Percentiles rank a stretch among this genome's conserved stretches.
Conservation (phyloP, 805 yeast species). For the Spathaspora boniae region DNA sequence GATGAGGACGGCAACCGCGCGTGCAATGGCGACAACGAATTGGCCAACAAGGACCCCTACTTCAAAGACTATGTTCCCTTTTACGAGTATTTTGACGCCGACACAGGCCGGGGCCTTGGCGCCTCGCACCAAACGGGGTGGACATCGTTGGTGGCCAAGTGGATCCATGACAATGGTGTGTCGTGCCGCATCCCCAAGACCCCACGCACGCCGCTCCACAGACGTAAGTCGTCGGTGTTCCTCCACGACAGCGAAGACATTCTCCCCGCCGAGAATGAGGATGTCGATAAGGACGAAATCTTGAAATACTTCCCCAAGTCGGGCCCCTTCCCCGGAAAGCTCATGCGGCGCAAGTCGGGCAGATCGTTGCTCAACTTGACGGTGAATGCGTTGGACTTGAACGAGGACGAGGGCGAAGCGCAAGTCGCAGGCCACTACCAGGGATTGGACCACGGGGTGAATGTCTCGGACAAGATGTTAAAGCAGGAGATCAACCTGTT, state of each 20-base stretch:
- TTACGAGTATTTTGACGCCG: constrained; percentile 90
- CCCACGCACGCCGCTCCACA: constrained; percentile 25
- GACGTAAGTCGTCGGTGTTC: constrained; percentile 25
- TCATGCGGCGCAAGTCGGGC: constrained; percentile 69
- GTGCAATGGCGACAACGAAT: constrained; percentile 64
- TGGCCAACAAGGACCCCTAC: constrained; percentile 56
- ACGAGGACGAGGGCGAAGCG: constrained; percentile 43
- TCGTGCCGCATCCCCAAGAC: constrained; percentile 54
- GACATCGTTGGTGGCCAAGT: constrained; percentile 90
- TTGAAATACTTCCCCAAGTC: constrained; percentile 41
- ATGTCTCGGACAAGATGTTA: constrained; percentile 10
- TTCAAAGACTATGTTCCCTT: constrained; percentile 77
- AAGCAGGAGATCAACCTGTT: constrained; percentile 16
- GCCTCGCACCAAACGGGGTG: constrained; percentile 95
- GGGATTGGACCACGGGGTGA: constrained; percentile 8
- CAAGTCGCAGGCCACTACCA: constrained; percentile 5
- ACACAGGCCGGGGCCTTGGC: constrained; percentile 90
- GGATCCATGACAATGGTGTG: constrained; percentile 85
- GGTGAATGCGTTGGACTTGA: constrained; percentile 61
- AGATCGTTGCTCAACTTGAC: constrained; percentile 68
- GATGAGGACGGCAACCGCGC: constrained; percentile 69
- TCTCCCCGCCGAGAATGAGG: constrained; percentile 14
- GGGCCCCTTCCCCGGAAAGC: constrained; percentile 50
- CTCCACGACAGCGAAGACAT: constrained; percentile 17
- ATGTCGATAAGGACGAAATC: constrained; percentile 21